Base-by-base conservation (phyloP, 2,329 filamentous ascomycete species). In the Dothistroma septosporum region DNA sequence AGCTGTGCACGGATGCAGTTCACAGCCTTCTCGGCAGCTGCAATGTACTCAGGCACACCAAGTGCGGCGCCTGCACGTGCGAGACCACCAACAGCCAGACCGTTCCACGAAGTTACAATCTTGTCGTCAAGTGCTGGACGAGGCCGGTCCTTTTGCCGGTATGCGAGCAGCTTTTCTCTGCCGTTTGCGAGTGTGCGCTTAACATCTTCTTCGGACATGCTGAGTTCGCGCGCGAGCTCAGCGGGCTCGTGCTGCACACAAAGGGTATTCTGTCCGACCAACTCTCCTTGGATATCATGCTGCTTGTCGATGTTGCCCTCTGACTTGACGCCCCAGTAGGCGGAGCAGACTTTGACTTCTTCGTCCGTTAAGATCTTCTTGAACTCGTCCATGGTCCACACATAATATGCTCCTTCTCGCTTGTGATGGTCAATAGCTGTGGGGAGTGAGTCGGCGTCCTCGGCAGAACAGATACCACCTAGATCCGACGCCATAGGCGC, bases 321-420 rank as follows among this genome's bases (percentile, higher is more conserved):
- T 46, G 90, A 83, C 33, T 85, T 83, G 14, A 97, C 88, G 61
- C 90, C 89, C 85, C 91, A 97, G 75, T 96, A 91, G 4, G 86
- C 86, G 0, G 91, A 90, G 32, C 90, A 87, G 16, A 96, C 84
- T 2, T 87, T 84, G 22, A 87, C 87, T 61, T 89, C 85, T 46
- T 87, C 82, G 2, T 83, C 80, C 1, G 86, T 86, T 1, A 97
- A 81, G 2, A 95, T 85, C 11, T 85, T 83, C 62, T 92, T 87
- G 61, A 97, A 88, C 72, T 97, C 92, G 55, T 91, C 89, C 55
- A 88, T 79, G 0, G 92, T 96, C 93, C 93, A 99, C 2, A 97
- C 85, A 69, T 97, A 97, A 73, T 91, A 97, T 0, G 92, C 93
- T 0, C 94, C 94, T 75, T 97, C 92, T 35, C 89, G 85, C 79